phyloP scores from a whole-genome alignment of 257 asterid species.

The Eucommia ulmoides region DNA sequence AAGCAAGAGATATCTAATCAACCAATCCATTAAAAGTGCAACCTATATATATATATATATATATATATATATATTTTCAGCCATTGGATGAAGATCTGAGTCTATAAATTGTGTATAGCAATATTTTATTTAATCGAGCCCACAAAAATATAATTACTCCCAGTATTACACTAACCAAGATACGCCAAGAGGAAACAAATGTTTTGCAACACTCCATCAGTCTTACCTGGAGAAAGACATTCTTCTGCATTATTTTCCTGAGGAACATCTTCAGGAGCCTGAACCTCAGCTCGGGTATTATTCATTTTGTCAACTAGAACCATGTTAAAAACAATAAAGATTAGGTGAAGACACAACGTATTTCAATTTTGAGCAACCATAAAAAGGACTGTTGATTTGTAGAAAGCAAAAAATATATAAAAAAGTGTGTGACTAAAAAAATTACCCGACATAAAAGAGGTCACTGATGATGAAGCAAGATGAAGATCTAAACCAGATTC shows the following conservation, averaged over 20 bases:
- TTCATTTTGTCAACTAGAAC: slow-evolving; percentile 21
- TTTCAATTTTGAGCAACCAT: slow-evolving; percentile 7
- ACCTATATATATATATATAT: too few species aligned
- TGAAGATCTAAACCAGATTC: slow-evolving; percentile 39
- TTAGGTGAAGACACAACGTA: background rate
- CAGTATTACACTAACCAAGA: background rate
- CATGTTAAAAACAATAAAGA: slow-evolving; percentile 12
- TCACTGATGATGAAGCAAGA: slow-evolving; percentile 24
- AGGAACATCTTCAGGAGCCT: slow-evolving; percentile 23
- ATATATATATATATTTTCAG: too few species aligned
- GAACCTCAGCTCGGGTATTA: slow-evolving; percentile 20
- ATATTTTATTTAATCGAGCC: too few species aligned
- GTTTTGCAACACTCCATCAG: background rate
- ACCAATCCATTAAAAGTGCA: too few species aligned
- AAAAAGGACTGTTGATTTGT: slow-evolving; percentile 12
- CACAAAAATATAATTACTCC: background rate
- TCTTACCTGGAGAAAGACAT: slow-evolving; percentile 39
- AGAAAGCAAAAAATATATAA: background rate
- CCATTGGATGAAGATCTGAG: too few species aligned
- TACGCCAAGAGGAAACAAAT: too few species aligned
- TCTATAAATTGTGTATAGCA: too few species aligned
- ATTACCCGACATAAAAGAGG: slow-evolving; percentile 16
- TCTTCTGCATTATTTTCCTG: slow-evolving; percentile 20
- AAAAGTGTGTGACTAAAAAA: slow-evolving; percentile 1
- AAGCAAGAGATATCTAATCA: slow-evolving; percentile 12